A percentile compares a stretch with the other conserved stretches of the same genome.
Conservation (phyloP, 2,329 filamentous ascomycete species). For the Penicillium sp. region DNA sequence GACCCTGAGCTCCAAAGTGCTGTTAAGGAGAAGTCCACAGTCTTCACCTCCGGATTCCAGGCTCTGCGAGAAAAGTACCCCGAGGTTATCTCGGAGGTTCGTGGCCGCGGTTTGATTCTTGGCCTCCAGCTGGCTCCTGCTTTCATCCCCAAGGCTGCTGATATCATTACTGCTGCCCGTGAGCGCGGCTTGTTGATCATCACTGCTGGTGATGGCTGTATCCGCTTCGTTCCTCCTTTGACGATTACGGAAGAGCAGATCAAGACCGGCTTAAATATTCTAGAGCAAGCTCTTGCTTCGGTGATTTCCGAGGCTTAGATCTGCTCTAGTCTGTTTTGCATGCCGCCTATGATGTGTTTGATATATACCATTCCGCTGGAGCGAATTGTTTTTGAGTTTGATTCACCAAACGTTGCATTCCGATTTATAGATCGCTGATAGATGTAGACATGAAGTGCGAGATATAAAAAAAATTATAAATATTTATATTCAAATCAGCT, state of each 20-base stretch:
- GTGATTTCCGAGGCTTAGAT: slow-evolving; percentile 51
- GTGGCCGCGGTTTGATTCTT: slow-evolving; percentile 82
- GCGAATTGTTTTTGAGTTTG: background rate
- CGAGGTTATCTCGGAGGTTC: slow-evolving; percentile 72
- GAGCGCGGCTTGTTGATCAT: slow-evolving; percentile 89
- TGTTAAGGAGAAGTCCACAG: slow-evolving; percentile 68
- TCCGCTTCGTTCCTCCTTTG: slow-evolving; percentile 88
- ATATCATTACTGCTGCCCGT: slow-evolving; percentile 79
- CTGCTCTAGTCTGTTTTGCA: slow-evolving; percentile 18
- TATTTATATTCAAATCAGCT: background rate
- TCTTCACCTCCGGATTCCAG: slow-evolving; percentile 63
- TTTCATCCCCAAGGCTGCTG: slow-evolving; percentile 54
- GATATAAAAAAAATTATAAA: background rate
- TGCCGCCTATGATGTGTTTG: slow-evolving; percentile 24
- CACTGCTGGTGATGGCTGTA: slow-evolving; percentile 87
- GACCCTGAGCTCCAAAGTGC: slow-evolving; percentile 69
- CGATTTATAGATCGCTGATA: slow-evolving; percentile 5
- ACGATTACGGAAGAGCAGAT: slow-evolving; percentile 82
- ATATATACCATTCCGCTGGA: slow-evolving; percentile 30
- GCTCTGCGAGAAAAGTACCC: slow-evolving; percentile 66
- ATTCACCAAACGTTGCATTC: background rate
- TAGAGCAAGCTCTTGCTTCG: slow-evolving; percentile 68
- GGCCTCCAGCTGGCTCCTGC: slow-evolving; percentile 80
- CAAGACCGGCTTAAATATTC: slow-evolving; percentile 71
- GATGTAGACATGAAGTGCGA: background rate